Evolutionary conservation across 1,139 yeast species (phyloP).

Genomic region (Suhomyces yuchorum): DNA sequence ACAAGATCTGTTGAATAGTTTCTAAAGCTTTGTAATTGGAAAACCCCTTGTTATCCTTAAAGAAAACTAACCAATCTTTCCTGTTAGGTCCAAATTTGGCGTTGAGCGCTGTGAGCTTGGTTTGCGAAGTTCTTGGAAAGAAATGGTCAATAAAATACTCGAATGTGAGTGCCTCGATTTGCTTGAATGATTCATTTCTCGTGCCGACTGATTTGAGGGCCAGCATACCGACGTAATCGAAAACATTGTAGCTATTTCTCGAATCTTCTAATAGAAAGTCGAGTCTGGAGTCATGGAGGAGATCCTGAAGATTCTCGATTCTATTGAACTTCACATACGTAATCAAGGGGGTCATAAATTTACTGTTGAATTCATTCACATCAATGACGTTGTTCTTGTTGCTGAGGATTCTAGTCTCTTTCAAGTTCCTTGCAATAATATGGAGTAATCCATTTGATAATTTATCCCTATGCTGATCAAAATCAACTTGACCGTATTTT

Average conservation of each 20-base stretch:
- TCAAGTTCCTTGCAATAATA: slow-evolving; percentile 53
- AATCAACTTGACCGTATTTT: slow-evolving; percentile 47
- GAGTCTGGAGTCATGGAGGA: slow-evolving; percentile 49
- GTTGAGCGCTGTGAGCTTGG: slow-evolving; percentile 33
- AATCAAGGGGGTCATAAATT: slow-evolving; percentile 69
- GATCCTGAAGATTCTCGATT: slow-evolving; percentile 52
- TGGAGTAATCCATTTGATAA: slow-evolving; percentile 80
- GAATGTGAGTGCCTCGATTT: slow-evolving; percentile 50
- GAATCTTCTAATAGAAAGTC: slow-evolving; percentile 48
- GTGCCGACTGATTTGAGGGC: slow-evolving; percentile 30
- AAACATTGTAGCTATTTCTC: slow-evolving; percentile 44
- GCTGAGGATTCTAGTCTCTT: slow-evolving; percentile 38
- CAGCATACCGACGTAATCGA: slow-evolving; percentile 43
- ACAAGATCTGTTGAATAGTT: slow-evolving; percentile 40
- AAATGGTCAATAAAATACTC: slow-evolving; percentile 31
- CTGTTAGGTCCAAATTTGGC: slow-evolving; percentile 36
- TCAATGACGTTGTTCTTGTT: slow-evolving; percentile 42
- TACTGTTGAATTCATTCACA: slow-evolving; percentile 63
- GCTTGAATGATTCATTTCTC: slow-evolving; percentile 38
- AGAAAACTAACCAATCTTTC: slow-evolving; percentile 40
- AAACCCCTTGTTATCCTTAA: slow-evolving; percentile 20
- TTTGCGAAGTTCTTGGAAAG: slow-evolving; percentile 22
- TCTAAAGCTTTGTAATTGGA: slow-evolving; percentile 37
- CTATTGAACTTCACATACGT: slow-evolving; percentile 72
- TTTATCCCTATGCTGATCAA: slow-evolving; percentile 66